Base-by-base conservation (phyloP, 208 protist genomes). In the Acanthamoeba sp. region DNA sequence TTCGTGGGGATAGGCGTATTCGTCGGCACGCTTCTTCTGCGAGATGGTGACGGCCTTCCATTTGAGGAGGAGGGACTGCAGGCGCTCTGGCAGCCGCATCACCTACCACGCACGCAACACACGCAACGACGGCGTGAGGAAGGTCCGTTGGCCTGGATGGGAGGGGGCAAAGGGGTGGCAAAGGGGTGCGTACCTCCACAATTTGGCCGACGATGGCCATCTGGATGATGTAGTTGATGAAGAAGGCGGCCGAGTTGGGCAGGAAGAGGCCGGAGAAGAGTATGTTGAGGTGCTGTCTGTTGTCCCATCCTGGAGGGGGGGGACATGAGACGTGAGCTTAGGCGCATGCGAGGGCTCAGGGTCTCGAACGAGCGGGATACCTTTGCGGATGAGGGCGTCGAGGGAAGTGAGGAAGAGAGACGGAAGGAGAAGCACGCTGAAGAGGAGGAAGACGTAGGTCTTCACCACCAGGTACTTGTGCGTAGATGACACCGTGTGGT, bases 401-500 rank as follows among this genome's bases (percentile, higher is more conserved):
- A 93, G 52, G 7, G 88, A 93, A 38, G 88, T 82, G 27, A 93
- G 64, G 59, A 71, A 93, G 27, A 93, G 88, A 55, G 42, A 52
- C 40, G 88, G 88, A 18, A 93, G 40, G 38, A 93, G 36, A 14
- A 93, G 88, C 27, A 93, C 45, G 66, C 48, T 93, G 42, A 93
- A 93, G 32, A 93, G 64, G 12, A 93, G 88, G 66, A 80, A 93
- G 62, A 80, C 38, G n/a, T 82, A 93, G 14, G 88, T 93, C 64
- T 93, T 93, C 59, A 93, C 88, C n/a, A 78, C 88, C 22, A 93
- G 59, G 27, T 71, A 93, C 88, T 93, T 93, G 45, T 93, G 88
- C 36, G 88, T 93, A 6, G 88, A 71, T 4, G 88, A 93, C 20
- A 42, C 42, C n/a, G 22, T 71, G 88, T 93, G 88, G 14, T 93